These are phyloP conservation scores for Calonectria hawksworthii DNA, from an alignment of 2,329 filamentous ascomycete species.

Conservation along the genomic window DNA sequence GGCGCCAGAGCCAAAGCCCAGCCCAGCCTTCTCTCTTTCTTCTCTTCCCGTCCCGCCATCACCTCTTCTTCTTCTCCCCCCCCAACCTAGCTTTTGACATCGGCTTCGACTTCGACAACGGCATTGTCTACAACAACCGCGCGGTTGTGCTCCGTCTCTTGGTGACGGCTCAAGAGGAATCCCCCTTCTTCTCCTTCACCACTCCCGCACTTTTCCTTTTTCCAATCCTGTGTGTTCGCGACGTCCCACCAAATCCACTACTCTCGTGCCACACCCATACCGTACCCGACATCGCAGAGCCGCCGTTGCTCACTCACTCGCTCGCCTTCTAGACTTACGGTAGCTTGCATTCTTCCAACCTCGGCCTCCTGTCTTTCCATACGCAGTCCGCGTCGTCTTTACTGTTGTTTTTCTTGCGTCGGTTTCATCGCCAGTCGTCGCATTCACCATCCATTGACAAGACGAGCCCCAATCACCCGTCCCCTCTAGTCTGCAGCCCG, in stretches of 20 bases:
- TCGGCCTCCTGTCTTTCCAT: slow-evolving; percentile 6
- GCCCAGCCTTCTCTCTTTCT: slow-evolving; percentile 42
- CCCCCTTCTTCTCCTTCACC: background rate
- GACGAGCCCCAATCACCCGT: slow-evolving; percentile 34
- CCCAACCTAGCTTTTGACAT: slow-evolving; percentile 17
- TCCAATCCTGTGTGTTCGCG: slow-evolving; percentile 34
- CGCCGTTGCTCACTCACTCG: slow-evolving; percentile 23
- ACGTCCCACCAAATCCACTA: slow-evolving; percentile 37
- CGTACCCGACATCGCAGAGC: slow-evolving; percentile 45
- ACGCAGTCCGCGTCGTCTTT: slow-evolving; percentile 7
- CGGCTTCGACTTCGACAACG: slow-evolving; percentile 14
- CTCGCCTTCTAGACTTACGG: slow-evolving; percentile 5
- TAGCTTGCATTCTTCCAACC: slow-evolving; percentile 29
- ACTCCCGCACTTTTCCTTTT: slow-evolving; percentile 22
- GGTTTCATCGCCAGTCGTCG: slow-evolving; percentile 33
- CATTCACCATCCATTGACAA: slow-evolving; percentile 36
- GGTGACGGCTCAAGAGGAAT: background rate
- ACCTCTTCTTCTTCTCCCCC: slow-evolving; percentile 21
- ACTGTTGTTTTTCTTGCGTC: slow-evolving; percentile 34
- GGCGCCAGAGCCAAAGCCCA: slow-evolving; percentile 6
- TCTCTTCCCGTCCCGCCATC: slow-evolving; percentile 22
- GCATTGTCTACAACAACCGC: background rate
- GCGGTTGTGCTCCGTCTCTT: slow-evolving; percentile 2
- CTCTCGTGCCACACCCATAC: slow-evolving; percentile 38
- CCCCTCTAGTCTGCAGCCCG: slow-evolving; percentile 35